Evolutionary conservation across 768 basidiomycete species (phyloP), one percentile per base, ranked within the genome.

Genomic region (Boletus sensibilis): DNA sequence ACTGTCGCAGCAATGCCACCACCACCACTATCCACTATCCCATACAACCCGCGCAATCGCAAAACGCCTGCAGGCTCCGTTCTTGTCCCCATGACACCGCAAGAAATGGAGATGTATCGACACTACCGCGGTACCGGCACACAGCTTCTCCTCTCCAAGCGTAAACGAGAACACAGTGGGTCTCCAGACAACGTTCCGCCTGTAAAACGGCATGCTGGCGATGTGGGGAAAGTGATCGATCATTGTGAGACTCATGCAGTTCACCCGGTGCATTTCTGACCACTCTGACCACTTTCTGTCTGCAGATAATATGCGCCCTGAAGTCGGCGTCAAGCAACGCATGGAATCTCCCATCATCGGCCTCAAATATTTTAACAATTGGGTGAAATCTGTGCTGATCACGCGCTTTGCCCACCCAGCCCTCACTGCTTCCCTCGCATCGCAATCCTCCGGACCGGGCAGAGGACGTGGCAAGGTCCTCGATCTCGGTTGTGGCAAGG

Each of bases 401-500:
- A 87, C 89, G 10, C 90, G 90, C 50, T 97, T 92, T 65, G 90
- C 89, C 1, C 86, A 88, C 68, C 86, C 88, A 3, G 86, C 78
- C 33, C 78, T 93, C 37, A 72, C 77, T 34, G 71, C 72, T 41
- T 78, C 77, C 55, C 59, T 67, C 12, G 56, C 63, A 27, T 52
- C 58, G 57, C 58, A 71, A 63, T 56, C 62, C 56, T 61, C 61
- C 50, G 54, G 64, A 27, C 56, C 65, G 27, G 55, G 65, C 39
- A 64, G 76, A 53, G 67, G 69, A 42, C 72, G 64, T 12, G 94
- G 94, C 29, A 89, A 88, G 68, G 92, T 98, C 23, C 81, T 99
- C 21, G 97, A 99, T 73, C 84, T 99, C 74, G 97, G 96, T 6
- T 98, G 96, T 68, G 97, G 97, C n/a, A 99, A 98, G 73, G 97